Conservation (phyloP, 2,329 filamentous ascomycete species). For the Tolypocladium endophyticum region DNA sequence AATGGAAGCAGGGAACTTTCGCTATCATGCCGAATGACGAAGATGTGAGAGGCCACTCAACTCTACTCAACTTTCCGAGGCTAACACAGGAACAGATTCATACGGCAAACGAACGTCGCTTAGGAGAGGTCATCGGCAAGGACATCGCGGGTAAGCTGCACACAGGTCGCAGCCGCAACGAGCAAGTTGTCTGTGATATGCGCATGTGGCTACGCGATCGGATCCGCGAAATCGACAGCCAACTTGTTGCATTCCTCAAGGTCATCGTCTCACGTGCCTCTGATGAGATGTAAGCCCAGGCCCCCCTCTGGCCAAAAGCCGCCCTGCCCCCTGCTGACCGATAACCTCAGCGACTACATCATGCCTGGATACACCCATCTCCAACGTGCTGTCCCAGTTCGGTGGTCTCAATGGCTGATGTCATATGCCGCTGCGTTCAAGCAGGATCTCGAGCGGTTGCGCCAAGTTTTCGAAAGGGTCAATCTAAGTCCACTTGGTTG, state of each 20-base stretch:
- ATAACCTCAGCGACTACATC: conserved; percentile 39
- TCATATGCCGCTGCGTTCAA: conserved; percentile 63
- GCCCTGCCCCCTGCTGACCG: background rate
- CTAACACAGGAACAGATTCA: conserved; percentile 33
- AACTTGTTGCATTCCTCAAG: conserved; percentile 58
- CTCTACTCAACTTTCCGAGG: background rate
- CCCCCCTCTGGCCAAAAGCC: background rate
- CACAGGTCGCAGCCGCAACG: conserved; percentile 78
- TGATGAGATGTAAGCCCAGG: conserved; percentile 42
- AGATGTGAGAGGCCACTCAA: background rate
- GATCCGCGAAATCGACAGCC: conserved; percentile 57
- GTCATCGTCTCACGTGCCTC: conserved; percentile 62
- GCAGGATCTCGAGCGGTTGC: conserved; percentile 65
- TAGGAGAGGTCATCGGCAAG: conserved; percentile 79
- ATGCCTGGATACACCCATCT: conserved; percentile 89
- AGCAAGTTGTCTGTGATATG: conserved; percentile 87
- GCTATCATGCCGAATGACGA: background rate
- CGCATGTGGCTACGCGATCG: conserved; percentile 76
- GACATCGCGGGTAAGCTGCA: conserved; percentile 81
- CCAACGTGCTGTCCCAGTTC: conserved; percentile 69
- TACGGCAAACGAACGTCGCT: conserved; percentile 60
- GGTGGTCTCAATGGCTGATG: conserved; percentile 75
- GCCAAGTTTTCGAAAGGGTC: conserved; percentile 48
- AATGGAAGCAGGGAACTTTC: background rate
- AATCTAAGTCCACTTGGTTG: background rate